Base-by-base conservation (phyloP, 306 rosid genomes). In the Malus domestica region DNA sequence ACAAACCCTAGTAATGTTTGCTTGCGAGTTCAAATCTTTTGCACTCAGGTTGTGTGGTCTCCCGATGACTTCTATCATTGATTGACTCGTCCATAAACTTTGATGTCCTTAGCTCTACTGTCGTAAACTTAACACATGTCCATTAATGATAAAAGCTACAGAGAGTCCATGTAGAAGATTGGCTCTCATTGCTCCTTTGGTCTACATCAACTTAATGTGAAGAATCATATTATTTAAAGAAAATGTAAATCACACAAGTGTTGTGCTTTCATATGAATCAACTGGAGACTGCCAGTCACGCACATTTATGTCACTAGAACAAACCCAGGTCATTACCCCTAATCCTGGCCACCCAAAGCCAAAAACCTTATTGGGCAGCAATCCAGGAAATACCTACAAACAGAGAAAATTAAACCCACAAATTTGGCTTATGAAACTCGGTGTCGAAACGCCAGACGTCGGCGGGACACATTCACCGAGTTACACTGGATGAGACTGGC, bases 281-380 rank as follows among this genome's bases (percentile, higher is more conserved):
- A 54, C 65, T 6, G 45, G 11, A 14, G 35, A 61, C 14, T 4
- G 72, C 70, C 78, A n/a, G 57, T 11, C 65, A 8, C 33, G 4
- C 33, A 22, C 29, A 27, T 45, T 54, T 55, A 30, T 44, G 58
- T 46, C 72, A 4, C 30, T 10, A 46, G 45, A 69, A 65, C 59
- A 68, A 29, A 78, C 60, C 60, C 69, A 70, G 71, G 35, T 19
- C 62, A 74, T 30, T 38, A 61, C 20, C 33, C 42, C 79, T 57
- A 63, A 71, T 60, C 73, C 67, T 38, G 19, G 84, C 73, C 77
- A 70, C 86, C 90, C 90, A 83, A 86, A 72, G 79, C 68, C 90
- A 76, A 86, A 83, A 83, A 83, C 82, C 71, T 76, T 76, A 73
- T 86, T 84, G 88, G 88, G 88, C 79, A 42, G 81, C 72, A 72